These are phyloP conservation scores for Teunomyces aglyptinius DNA, from an alignment of 805 yeast genomes.

Conservation along the genomic window DNA sequence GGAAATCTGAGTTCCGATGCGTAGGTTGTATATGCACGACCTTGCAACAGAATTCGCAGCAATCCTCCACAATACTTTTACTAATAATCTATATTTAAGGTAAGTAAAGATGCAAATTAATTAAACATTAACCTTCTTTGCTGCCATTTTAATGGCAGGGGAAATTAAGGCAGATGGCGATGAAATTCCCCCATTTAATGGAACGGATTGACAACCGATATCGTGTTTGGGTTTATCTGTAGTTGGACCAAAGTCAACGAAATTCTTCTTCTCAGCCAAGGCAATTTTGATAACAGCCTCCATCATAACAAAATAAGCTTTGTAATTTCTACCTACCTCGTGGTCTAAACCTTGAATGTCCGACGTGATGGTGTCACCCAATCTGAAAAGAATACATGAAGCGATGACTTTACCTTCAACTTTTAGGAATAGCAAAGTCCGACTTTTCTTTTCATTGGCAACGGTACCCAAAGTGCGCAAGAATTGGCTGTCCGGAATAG, in stretches of 20 bases:
- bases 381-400: constrained; percentile 39
- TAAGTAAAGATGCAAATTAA: neutral
- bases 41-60: neutral
- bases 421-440: constrained; percentile 37
- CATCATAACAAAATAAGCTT: constrained; percentile 49
- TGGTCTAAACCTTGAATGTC: constrained; percentile 45
- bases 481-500: constrained; percentile 30
- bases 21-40: neutral
- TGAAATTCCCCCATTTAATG: constrained; percentile 27
- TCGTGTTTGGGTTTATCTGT: constrained; percentile 43
- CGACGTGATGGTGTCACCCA: constrained; percentile 45
- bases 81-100: neutral
- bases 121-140: constrained; percentile 1
- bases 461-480: constrained; percentile 26
- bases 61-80: neutral
- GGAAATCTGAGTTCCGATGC: neutral
- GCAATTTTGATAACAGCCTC: constrained; percentile 44
- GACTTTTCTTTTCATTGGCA: constrained; percentile 18
- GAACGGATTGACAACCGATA: constrained; percentile 37
- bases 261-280: constrained; percentile 31
- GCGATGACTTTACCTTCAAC: constrained; percentile 37
- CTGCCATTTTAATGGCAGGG: constrained; percentile 1
- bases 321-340: constrained; percentile 35
- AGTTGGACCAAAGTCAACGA: constrained; percentile 48
- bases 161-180: constrained; percentile 1